Base-by-base conservation (phyloP, 2,329 filamentous ascomycete genomes). In the Didymellaceae sp. region DNA sequence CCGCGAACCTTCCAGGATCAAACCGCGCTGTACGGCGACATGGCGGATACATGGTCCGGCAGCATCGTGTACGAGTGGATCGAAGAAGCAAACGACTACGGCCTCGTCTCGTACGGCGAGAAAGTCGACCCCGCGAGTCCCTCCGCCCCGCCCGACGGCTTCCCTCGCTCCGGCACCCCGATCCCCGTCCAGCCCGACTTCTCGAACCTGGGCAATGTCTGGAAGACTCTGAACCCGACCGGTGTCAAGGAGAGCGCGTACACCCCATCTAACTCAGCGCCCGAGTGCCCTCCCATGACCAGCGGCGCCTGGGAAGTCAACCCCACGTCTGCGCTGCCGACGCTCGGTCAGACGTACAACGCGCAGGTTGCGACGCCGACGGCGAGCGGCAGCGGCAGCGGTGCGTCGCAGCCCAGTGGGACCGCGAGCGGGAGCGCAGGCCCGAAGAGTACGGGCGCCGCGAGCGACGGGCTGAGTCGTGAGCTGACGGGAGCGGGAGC, bases 11-110 rank as follows among this genome's bases (percentile, higher is more conserved):
- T 89, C 67, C 78, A 79, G 18, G 88, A 96, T 67, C 89, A 94
- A 73, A 79, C 82, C 31, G 86, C 89, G 40, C 90, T 96, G 61
- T 88, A 94, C 63, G 87, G 89, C 33, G 74, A 89, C 2, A 96
- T 96, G 91, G 75, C 81, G 5, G 78, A 80, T 75, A 85, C 78
- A 21, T 87, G 83, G 80, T 91, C 88, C 42, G 91, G 91, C 45
- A 81, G 89, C 44, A 91, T 96, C 56, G 80, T 95, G 59, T 95
- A 96, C 74, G 90, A 96, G 70, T 96, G 91, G 91, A 90, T 95
- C 56, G 77, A 93, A 68, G 91, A 95, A 73, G 78, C 82, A 41
- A 95, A 96, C 73, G 74, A 90, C 65, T 96, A 95, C 72, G 91
- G 91, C 30, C 79, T 96, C 26, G 82, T 95, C 62, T 86, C 81